Evolutionary conservation across 257 asterid species (phyloP).

Genomic region (Agastache rugosa): DNA sequence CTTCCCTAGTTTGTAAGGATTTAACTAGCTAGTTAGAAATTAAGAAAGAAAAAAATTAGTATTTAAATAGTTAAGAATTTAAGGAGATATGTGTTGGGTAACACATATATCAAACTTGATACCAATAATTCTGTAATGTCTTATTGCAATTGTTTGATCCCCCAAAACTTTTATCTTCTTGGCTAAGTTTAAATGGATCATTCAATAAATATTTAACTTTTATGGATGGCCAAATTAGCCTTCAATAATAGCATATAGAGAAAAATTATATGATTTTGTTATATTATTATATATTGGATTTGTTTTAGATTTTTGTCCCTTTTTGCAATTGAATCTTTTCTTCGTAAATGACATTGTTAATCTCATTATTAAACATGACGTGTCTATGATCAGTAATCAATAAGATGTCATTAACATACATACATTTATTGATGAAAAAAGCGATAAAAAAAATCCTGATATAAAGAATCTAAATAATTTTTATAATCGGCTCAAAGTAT

Average conservation of each 20-base stretch:
- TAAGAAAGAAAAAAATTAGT: neutral
- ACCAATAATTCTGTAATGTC: constrained; percentile 34
- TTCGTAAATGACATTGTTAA: neutral
- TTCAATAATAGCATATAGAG: neutral
- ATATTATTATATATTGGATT: neutral
- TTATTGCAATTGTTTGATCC: constrained; percentile 40
- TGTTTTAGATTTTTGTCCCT: constrained; percentile 9
- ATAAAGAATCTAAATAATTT: neutral
- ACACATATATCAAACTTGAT: neutral
- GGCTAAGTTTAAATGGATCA: constrained; percentile 37
- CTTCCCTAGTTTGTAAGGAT: neutral
- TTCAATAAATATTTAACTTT: constrained; percentile 2
- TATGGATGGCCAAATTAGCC: constrained; percentile 27
- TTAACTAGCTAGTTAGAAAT: neutral
- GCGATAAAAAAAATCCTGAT: neutral
- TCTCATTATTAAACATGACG: neutral
- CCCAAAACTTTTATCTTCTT: constrained; percentile 20
- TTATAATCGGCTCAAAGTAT: neutral
- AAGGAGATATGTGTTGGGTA: neutral
- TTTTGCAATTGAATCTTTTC: neutral
- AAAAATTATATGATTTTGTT: neutral
- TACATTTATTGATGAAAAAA: neutral
- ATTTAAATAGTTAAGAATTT: neutral
- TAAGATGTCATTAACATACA: neutral
- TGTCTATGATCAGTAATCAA: neutral